Evolutionary conservation across 148 eudicot genomes (phyloP).

Genomic region (Suaeda aralocaspica): DNA sequence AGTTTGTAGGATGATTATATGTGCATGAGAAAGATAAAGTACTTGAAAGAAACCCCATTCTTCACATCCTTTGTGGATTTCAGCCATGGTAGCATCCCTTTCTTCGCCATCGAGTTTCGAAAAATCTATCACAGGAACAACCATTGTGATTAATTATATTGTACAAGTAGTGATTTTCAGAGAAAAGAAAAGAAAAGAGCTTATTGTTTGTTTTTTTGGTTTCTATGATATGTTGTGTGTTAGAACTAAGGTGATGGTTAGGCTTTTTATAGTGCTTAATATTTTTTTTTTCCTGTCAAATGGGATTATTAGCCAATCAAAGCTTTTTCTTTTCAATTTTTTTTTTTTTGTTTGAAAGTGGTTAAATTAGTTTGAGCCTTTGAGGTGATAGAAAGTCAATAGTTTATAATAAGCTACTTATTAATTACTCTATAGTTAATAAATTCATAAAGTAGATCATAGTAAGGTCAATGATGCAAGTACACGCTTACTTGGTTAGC

Average conservation of each 20-base stretch:
- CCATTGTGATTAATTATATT: constrained; percentile 43
- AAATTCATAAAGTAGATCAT: constrained; percentile 23
- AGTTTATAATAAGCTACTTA: constrained; percentile 19
- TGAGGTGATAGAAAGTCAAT: constrained; percentile 14
- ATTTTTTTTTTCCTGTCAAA: constrained; percentile 22
- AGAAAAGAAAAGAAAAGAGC: neutral
- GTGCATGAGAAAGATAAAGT: constrained; percentile 1
- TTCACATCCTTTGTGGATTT: constrained; percentile 67
- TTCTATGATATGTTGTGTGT: constrained; percentile 14
- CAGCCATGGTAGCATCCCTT: constrained; percentile 65
- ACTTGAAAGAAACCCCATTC: constrained; percentile 99
- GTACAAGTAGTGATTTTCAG: neutral
- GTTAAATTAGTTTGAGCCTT: constrained; percentile 9
- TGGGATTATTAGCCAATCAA: constrained; percentile 18
- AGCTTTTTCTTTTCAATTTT: neutral
- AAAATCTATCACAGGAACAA: constrained; percentile 86
- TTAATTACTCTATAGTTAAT: constrained; percentile 19
- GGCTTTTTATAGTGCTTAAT: constrained; percentile 32
- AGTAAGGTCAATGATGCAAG: constrained; percentile 22
- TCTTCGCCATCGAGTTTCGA: constrained; percentile 80
- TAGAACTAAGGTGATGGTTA: neutral
- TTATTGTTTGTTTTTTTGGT: neutral
- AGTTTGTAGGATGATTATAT: too few species aligned
- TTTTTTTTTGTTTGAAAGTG: constrained; percentile 3
- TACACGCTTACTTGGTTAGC: constrained; percentile 16